Evolutionary conservation across 169 alveolate species (phyloP), one percentile per base, ranked within the genome.

Genomic region (Cardiosporidium cionae): DNA sequence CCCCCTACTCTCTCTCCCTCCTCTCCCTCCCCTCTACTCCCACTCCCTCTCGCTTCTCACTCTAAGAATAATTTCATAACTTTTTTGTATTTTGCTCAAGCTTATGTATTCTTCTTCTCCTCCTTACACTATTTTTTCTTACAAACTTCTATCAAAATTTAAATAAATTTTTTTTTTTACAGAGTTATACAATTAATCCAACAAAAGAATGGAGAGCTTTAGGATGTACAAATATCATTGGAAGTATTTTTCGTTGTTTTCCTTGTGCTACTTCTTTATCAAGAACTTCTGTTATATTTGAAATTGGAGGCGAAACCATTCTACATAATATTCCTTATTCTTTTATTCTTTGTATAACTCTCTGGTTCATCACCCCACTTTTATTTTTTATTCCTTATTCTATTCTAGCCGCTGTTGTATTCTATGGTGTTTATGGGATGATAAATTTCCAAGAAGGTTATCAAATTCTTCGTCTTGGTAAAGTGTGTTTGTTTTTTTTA

Each of bases 391-490:
- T 78, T 34, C 84, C 84, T 1, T 65, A 32, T 7, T 75, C 84
- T 16, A 72, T 72, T 25, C 76, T 78, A 29, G 84, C 80, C 16
- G 74, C 84, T 22, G 84, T 78, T 32, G 84, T 78, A 31, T 67
- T 78, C 34, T 78, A 72, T 27, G 84, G 80, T 32, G 84, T 78
- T 63, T 72, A 72, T 52, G 84, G 84, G 27, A 78, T 78, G 84
- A 75, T 78, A 68, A 76, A 72, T 34, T 78, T 78, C 70, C 29
- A 16, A 28, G 84, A 70, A n/a, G n/a, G n/a, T n/a, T n/a, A n/a
- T n/a, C n/a, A n/a, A n/a, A n/a, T n/a, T n/a, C n/a, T n/a, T n/a
- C n/a, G n/a, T n/a, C n/a, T n/a, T n/a, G n/a, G n/a, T n/a, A n/a
- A n/a, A n/a, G n/a, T n/a, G n/a, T n/a, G n/a, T n/a, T n/a, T n/a